Conservation (phyloP, 2,329 filamentous ascomycete species). For the Beauveria scarabaeidicola region DNA sequence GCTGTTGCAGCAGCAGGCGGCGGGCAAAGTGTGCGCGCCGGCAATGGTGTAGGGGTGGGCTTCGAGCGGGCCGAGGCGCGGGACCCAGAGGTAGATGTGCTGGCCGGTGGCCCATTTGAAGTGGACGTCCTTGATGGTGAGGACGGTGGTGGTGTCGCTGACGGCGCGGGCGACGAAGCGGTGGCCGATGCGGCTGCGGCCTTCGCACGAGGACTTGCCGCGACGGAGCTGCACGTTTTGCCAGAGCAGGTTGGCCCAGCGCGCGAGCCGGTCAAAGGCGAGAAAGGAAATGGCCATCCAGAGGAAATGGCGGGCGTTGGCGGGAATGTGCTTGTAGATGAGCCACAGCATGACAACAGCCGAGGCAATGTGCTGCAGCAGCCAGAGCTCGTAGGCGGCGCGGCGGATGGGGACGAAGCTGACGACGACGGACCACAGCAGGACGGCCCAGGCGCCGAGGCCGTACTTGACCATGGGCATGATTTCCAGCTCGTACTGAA, state of each 20-base stretch:
- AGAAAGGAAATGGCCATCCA: conserved; percentile 59
- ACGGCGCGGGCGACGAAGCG: conserved; percentile 39
- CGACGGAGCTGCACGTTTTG: conserved; percentile 41
- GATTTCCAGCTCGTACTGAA: conserved; percentile 48
- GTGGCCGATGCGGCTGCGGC: conserved; percentile 43
- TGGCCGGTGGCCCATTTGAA: conserved; percentile 53
- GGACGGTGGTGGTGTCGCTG: conserved; percentile 43
- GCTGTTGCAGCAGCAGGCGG: conserved; percentile 48
- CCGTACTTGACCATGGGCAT: conserved; percentile 61
- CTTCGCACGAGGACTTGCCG: conserved; percentile 34
- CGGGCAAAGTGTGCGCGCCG: conserved; percentile 41
- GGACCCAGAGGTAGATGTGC: conserved; percentile 54
- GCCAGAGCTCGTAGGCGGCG: conserved; percentile 61
- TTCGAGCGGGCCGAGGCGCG: conserved; percentile 44
- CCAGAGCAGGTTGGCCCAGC: conserved; percentile 39
- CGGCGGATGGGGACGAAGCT: conserved; percentile 56
- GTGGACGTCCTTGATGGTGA: conserved; percentile 52
- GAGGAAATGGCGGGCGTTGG: conserved; percentile 49
- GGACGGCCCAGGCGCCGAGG: conserved; percentile 55
- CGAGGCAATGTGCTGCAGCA: conserved; percentile 57
- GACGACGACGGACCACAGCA: conserved; percentile 57
- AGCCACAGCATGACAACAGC: conserved; percentile 55
- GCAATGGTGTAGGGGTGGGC: conserved; percentile 56
- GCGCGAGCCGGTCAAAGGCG: conserved; percentile 52
- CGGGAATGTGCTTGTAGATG: conserved; percentile 54